Evolutionary conservation across 2,329 filamentous ascomycete species (phyloP).

Genomic region (Alternaria burnsii): DNA sequence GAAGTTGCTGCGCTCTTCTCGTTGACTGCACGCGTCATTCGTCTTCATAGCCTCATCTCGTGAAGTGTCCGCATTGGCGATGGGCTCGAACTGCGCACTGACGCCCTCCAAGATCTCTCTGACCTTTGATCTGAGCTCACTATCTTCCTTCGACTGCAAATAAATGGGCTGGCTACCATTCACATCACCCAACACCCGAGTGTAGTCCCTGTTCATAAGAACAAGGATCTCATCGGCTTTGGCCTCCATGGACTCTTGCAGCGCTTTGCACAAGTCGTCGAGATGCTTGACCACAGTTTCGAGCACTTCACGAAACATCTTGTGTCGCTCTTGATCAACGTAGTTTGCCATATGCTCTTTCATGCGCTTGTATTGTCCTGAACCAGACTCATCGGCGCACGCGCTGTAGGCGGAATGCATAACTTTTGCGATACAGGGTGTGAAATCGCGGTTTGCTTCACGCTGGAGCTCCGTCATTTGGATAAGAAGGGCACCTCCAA

Average conservation of each 20-base stretch:
- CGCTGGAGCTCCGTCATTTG: conserved; percentile 59
- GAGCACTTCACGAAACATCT: conserved; percentile 62
- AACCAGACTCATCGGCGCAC: conserved; percentile 57
- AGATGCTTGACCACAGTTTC: conserved; percentile 54
- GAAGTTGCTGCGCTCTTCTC: neutral
- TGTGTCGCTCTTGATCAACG: conserved; percentile 51
- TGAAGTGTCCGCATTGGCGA: conserved; percentile 29
- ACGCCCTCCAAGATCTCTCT: conserved; percentile 25
- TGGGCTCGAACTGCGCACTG: conserved; percentile 32
- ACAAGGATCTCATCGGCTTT: conserved; percentile 56
- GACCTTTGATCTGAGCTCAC: conserved; percentile 24
- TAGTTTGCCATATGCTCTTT: conserved; percentile 59
- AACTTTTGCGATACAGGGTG: conserved; percentile 55
- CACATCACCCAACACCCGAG: conserved; percentile 44
- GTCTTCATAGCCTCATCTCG: neutral
- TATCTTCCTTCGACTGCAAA: conserved; percentile 21
- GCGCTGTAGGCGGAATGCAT: conserved; percentile 59
- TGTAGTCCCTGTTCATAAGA: conserved; percentile 51
- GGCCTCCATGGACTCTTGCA: conserved; percentile 55
- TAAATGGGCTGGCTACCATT: conserved; percentile 7
- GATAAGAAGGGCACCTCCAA: conserved; percentile 44
- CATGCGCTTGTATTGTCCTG: conserved; percentile 62
- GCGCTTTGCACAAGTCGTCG: conserved; percentile 53
- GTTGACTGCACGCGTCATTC: neutral
- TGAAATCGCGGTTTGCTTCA: conserved; percentile 64